phyloP scores from a whole-genome alignment of 768 basidiomycete genomes.

The Pisolithus orientalis region DNA sequence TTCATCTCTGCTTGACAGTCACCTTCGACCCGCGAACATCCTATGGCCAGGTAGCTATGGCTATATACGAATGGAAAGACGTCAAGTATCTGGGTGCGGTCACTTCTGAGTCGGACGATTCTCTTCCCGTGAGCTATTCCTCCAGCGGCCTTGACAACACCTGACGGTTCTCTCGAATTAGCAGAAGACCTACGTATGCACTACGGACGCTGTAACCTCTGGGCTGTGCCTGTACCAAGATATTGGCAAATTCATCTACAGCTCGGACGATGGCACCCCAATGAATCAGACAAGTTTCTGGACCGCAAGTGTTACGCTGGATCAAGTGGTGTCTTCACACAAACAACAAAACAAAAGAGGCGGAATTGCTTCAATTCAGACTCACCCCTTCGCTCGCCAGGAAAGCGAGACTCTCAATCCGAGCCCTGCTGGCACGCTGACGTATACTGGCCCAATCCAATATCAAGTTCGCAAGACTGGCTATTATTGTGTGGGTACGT shows the following conservation, averaged over 20 bases:
- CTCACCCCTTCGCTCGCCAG: slow-evolving; percentile 11
- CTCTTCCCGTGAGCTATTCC: slow-evolving; percentile 54
- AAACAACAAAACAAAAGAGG: slow-evolving; percentile 11
- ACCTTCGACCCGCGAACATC: slow-evolving; percentile 67
- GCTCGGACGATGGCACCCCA: slow-evolving; percentile 55
- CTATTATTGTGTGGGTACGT: slow-evolving; percentile 92
- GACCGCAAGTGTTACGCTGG: slow-evolving; percentile 72
- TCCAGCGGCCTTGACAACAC: slow-evolving; percentile 7
- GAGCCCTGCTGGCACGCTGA: slow-evolving; percentile 43
- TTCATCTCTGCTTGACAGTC: slow-evolving; percentile 36
- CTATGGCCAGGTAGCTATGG: slow-evolving; percentile 85
- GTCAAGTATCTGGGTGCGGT: slow-evolving; percentile 74
- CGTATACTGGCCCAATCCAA: slow-evolving; percentile 67
- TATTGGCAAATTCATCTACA: slow-evolving; percentile 87
- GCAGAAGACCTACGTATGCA: slow-evolving; percentile 95
- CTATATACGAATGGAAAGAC: slow-evolving; percentile 95
- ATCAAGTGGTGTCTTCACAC: slow-evolving; percentile 16
- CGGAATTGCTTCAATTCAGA: slow-evolving; percentile 1
- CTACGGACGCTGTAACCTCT: slow-evolving; percentile 64
- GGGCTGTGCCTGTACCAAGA: slow-evolving; percentile 64
- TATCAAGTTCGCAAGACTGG: slow-evolving; percentile 84
- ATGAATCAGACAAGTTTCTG: slow-evolving; percentile 79
- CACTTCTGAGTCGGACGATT: slow-evolving; percentile 46
- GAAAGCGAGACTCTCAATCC: slow-evolving; percentile 34
- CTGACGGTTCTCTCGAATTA: slow-evolving; percentile 20